Conservation (phyloP, 768 basidiomycete species). For the Rhodocollybia butyracea region DNA sequence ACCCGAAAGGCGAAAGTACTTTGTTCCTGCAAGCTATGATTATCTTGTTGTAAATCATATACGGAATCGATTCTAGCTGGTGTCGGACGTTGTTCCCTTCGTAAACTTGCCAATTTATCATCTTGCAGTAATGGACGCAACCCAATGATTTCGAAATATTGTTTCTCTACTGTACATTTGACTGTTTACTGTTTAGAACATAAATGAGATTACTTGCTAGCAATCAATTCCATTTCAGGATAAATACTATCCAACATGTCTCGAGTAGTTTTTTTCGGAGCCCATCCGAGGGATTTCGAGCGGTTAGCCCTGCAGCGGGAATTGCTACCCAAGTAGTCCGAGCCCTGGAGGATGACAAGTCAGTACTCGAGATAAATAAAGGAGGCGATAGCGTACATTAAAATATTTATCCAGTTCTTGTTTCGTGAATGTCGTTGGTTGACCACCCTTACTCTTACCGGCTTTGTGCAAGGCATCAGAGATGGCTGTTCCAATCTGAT, state of each 20-base stretch:
- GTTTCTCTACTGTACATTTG: too few relatives aligned
- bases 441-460: slow-evolving; percentile 32
- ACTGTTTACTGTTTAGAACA: too few relatives aligned
- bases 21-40: too few relatives aligned
- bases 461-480: slow-evolving; percentile 34
- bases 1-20: too few relatives aligned
- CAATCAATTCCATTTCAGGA: slow-evolving; percentile 33
- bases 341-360: slow-evolving; percentile 20
- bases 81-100: too few relatives aligned
- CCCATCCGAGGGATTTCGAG: slow-evolving; percentile 42
- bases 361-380: background rate
- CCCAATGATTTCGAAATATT: too few relatives aligned
- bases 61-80: too few relatives aligned
- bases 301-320: slow-evolving; percentile 35
- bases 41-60: too few relatives aligned
- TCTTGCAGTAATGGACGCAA: too few relatives aligned
- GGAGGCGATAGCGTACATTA: slow-evolving; percentile 18
- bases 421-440: slow-evolving; percentile 43
- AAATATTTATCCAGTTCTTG: slow-evolving; percentile 44
- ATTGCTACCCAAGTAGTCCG: slow-evolving; percentile 32
- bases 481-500: slow-evolving; percentile 38
- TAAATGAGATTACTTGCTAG: too few relatives aligned
- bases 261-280: slow-evolving; percentile 33
- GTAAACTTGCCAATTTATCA: too few relatives aligned
- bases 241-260: slow-evolving; percentile 42